phyloP scores from a whole-genome alignment of 768 basidiomycete species.

The Boletus rufocinnamomeus region DNA sequence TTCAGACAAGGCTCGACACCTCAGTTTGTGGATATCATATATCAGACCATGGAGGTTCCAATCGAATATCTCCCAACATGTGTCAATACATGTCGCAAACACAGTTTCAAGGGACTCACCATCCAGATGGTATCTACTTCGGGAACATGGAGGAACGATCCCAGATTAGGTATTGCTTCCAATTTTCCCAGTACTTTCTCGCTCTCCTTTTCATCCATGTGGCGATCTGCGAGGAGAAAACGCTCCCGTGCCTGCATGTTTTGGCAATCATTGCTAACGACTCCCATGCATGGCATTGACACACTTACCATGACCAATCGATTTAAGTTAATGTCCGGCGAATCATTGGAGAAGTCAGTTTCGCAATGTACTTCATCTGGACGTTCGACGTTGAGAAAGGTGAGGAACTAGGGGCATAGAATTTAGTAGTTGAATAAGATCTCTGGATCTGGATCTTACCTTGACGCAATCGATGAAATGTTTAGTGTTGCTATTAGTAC shows the following conservation, averaged over 20 bases:
- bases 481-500: neutral
- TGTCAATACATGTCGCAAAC: neutral
- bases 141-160: conserved; percentile 1
- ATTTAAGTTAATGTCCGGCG: neutral
- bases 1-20: conserved; percentile 8
- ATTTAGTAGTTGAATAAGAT: neutral
- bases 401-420: neutral
- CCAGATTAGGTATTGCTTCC: neutral
- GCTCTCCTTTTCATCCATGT: neutral
- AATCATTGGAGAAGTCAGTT: neutral
- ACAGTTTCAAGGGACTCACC: conserved; percentile 1
- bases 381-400: conserved; percentile 2
- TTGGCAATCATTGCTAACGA: neutral
- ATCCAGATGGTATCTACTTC: conserved; percentile 1
- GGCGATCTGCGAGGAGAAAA: neutral
- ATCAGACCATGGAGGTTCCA: conserved; percentile 11
- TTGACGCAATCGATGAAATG: conserved; percentile 9
- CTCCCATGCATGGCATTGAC: neutral
- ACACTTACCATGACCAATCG: neutral
- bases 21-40: conserved; percentile 10
- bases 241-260: conserved; percentile 2
- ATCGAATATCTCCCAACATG: conserved; percentile 12
- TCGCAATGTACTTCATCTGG: neutral
- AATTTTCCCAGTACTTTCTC: neutral
- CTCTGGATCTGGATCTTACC: neutral